phyloP scores from a whole-genome alignment of 148 eudicot species.

The Silene conica region DNA sequence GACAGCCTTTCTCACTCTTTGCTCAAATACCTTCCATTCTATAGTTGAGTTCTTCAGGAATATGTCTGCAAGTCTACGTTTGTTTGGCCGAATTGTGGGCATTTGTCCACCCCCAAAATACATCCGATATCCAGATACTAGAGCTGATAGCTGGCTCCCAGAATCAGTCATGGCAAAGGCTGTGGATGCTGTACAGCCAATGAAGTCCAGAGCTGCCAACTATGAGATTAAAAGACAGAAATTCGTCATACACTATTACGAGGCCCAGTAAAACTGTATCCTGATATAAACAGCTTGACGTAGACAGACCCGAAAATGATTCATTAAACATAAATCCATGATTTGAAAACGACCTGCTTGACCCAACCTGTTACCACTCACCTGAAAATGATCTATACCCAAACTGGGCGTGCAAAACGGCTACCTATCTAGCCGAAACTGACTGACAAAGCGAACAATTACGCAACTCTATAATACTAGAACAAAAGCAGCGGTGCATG shows the following conservation, averaged over 20 bases:
- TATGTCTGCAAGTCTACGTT: conserved; percentile 88
- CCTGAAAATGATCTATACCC: no score
- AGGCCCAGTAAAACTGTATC: no score
- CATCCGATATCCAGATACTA: conserved; percentile 80
- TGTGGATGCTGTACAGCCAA: conserved; percentile 77
- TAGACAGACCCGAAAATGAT: no score
- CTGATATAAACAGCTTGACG: no score
- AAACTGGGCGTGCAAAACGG: no score
- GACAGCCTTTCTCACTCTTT: conserved; percentile 81
- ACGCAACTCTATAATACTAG: no score
- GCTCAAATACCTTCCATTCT: conserved; percentile 86
- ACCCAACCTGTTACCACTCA: no score
- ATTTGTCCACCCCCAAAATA: conserved; percentile 88
- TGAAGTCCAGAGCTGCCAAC: conserved; percentile 96
- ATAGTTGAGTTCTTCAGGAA: conserved; percentile 78
- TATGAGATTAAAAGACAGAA: conserved; percentile 28
- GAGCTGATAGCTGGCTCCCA: conserved; percentile 92
- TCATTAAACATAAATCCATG: no score
- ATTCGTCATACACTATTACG: neutral
- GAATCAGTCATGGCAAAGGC: conserved; percentile 98
- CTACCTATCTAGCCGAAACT: no score
- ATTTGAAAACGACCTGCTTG: no score
- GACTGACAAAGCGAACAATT: no score
- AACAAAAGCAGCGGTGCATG: no score
- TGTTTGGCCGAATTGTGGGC: conserved; percentile 91